Percentiles rank a stretch among this genome's conserved stretches.
These are phyloP conservation scores for Sclerotiophoma versabilis DNA, from an alignment of 2,329 filamentous ascomycete genomes.

Conservation along the genomic window DNA sequence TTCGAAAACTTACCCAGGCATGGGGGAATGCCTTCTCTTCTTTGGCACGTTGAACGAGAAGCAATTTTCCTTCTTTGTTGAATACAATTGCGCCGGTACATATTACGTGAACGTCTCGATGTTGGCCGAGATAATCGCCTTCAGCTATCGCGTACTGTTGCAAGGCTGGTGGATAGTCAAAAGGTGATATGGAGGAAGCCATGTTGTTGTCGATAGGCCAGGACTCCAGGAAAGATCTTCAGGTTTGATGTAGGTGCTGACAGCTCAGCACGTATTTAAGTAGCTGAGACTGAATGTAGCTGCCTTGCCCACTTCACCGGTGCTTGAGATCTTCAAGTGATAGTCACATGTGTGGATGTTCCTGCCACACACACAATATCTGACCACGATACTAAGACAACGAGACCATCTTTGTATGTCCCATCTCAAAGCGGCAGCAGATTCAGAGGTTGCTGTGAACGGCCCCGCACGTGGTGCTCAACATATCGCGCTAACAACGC, in stretches of 20 bases:
- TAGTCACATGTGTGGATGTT: neutral
- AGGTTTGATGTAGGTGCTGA: neutral
- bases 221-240: neutral
- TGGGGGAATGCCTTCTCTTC: conserved; percentile 45
- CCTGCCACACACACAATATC: neutral
- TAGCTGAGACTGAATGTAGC: conserved; percentile 2
- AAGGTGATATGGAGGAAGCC: conserved; percentile 5
- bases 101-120: conserved; percentile 37
- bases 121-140: conserved; percentile 34
- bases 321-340: neutral
- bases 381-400: neutral
- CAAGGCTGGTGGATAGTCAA: conserved; percentile 33
- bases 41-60: conserved; percentile 47
- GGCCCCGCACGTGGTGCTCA: conserved; percentile 12
- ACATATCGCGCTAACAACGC: conserved; percentile 17
- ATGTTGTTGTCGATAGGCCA: conserved; percentile 2
- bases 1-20: conserved; percentile 36
- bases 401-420: neutral
- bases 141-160: conserved; percentile 41
- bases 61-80: conserved; percentile 38
- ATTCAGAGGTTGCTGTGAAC: conserved; percentile 1
- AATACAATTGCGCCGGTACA: conserved; percentile 44
- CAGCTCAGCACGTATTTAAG: neutral
- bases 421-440: neutral
- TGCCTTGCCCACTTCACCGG: conserved; percentile 14